Conservation (phyloP, 257 asterid species). For the Nicotiana sylvestris region DNA sequence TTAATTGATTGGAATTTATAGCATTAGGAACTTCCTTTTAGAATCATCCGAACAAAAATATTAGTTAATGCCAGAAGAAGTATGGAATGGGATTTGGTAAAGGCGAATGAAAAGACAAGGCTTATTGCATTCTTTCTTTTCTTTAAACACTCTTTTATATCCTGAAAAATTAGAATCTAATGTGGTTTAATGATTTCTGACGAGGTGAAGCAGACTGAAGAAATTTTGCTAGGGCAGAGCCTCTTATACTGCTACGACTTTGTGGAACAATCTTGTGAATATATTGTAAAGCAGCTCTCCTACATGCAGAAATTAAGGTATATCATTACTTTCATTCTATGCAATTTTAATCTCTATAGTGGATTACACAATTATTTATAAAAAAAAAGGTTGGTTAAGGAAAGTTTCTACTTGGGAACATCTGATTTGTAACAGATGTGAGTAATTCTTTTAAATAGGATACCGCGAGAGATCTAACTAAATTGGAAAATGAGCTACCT, state of each 20-base stretch:
- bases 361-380: neutral
- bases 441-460: neutral
- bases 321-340: slow-evolving; percentile 3
- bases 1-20: neutral
- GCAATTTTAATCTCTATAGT: neutral
- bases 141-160: slow-evolving; percentile 1
- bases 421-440: neutral
- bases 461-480: neutral
- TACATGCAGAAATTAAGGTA: slow-evolving; percentile 90
- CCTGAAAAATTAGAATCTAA: neutral
- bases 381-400: neutral
- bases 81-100: too few species aligned
- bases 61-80: neutral
- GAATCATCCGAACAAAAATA: neutral
- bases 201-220: slow-evolving; percentile 73
- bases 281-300: slow-evolving; percentile 57
- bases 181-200: slow-evolving; percentile 17
- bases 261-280: slow-evolving; percentile 66
- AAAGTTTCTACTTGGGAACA: neutral
- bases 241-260: slow-evolving; percentile 70
- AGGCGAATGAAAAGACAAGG: neutral
- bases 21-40: neutral
- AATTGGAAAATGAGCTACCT: neutral
- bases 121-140: slow-evolving; percentile 1
- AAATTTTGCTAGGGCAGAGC: slow-evolving; percentile 68